A percentile compares a stretch with the other conserved stretches of the same genome.
phyloP scores from a whole-genome alignment of 139 green algal species.

The Deuterostichococcus epilithicus region DNA sequence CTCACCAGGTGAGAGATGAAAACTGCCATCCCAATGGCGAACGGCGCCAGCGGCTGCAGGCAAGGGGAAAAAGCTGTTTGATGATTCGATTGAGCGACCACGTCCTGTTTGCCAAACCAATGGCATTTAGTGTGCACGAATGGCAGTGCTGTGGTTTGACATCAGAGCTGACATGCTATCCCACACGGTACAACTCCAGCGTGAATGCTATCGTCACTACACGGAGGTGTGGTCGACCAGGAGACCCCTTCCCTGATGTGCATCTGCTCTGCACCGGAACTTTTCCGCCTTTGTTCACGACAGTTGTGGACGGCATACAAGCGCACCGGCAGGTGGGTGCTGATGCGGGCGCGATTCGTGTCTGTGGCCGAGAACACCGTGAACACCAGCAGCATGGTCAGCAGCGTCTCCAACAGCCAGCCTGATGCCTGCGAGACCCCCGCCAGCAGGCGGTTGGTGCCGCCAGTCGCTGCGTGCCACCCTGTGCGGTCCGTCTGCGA shows the following conservation, averaged over 20 bases:
- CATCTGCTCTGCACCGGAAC: neutral
- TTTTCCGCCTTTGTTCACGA: too few relatives aligned
- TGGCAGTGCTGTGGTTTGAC: too few relatives aligned
- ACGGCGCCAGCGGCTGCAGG: neutral
- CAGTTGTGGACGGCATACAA: neutral
- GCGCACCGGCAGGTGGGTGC: slow-evolving; percentile 12
- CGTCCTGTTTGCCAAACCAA: too few relatives aligned
- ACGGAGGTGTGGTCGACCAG: too few relatives aligned
- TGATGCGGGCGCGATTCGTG: neutral
- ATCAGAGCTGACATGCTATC: too few relatives aligned
- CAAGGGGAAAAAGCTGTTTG: neutral
- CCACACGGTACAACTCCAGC: too few relatives aligned
- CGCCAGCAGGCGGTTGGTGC: neutral
- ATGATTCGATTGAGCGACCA: too few relatives aligned
- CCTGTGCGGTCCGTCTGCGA: neutral
- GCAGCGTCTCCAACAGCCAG: neutral
- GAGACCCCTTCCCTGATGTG: too few relatives aligned
- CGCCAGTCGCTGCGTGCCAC: neutral
- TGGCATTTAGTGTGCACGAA: too few relatives aligned
- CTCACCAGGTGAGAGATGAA: neutral
- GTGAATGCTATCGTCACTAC: too few relatives aligned
- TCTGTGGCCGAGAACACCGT: slow-evolving; percentile 21
- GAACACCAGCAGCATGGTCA: slow-evolving; percentile 13
- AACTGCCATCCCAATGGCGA: neutral
- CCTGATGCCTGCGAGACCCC: neutral